Evolutionary conservation across 208 protist genomes (phyloP).

Genomic region (Polymyxa betae): DNA sequence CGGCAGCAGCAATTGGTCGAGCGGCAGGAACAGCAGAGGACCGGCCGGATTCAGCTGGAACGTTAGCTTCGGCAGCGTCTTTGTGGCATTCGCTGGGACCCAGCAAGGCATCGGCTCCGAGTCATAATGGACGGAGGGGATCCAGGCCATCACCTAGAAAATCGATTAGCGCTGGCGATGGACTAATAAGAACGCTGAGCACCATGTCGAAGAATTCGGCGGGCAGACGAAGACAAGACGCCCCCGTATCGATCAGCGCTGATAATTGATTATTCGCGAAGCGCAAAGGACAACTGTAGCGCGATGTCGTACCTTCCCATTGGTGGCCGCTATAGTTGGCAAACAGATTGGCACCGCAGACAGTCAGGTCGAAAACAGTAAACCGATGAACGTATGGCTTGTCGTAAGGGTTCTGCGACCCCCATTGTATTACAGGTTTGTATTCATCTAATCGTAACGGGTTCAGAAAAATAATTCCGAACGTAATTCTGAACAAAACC

Average conservation of each 20-base stretch:
- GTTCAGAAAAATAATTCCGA: background rate
- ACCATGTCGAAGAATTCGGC: constrained; percentile 43
- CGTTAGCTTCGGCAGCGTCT: background rate
- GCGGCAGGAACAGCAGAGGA: background rate
- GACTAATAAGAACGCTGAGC: background rate
- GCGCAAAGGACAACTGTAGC: background rate
- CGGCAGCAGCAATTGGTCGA: background rate
- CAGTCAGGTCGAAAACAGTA: background rate
- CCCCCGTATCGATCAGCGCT: constrained; percentile 13
- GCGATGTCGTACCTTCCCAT: background rate
- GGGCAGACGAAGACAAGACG: constrained; percentile 23
- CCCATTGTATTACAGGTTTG: background rate
- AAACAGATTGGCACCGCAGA: constrained; percentile 20
- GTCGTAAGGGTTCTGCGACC: background rate
- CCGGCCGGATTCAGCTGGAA: background rate
- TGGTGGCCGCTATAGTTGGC: background rate
- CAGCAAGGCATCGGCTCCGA: background rate
- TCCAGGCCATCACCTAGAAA: constrained; percentile 23
- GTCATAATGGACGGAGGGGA: background rate
- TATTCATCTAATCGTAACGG: background rate
- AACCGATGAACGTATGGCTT: constrained; percentile 17
- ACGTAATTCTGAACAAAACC: too few species aligned
- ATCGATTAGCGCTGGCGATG: background rate
- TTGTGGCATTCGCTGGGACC: background rate
- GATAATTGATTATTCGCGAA: background rate